Base-by-base conservation (phyloP, 257 asterid species). In the Galeopsis tetrahit region DNA sequence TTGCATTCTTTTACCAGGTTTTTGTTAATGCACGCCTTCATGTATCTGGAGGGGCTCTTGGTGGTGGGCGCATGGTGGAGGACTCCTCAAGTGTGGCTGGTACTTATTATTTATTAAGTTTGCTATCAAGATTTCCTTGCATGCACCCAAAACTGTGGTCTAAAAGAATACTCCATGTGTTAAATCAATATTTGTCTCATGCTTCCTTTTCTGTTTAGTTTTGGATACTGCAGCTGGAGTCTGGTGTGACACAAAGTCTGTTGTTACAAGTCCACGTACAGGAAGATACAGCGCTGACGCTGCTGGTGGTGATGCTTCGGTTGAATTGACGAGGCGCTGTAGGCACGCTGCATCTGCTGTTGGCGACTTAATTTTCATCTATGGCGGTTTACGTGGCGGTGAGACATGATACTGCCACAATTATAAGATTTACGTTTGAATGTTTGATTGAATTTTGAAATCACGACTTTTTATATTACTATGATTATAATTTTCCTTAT, bases 141-240 rank as follows among this genome's bases (percentile, higher is more conserved):
- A 35, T 72, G 57, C 52, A 33, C 62, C 14, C 2, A 38, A 8
- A 66, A 67, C 13, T 14, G 2, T 1, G n/a, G 39, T 66, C 49
- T 28, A 13, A 33, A 56, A 63, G 34, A 59, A 11, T 42, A 10
- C 56, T 66, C 9, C n/a, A 55, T 66, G 6, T 46, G 40, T 64
- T 61, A 31, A 59, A 57, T 28, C 40, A 70, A 61, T 32, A 17
- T 48, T 51, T 21, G 28, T 21, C 28, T 72, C 58, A 14, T 55
- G 38, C 57, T 73, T 38, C 33, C 57, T 63, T 70, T 63, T 76
- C 63, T 53, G 57, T 70, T 63, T 73, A 95, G 98, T 95, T 77
- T 80, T 95, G 93, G 99, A 95, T 79, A 92, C 99, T 32, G 99
- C 99, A 57, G 99, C 99, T 69, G 99, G 99, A 77, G 98, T 95